Evolutionary conservation across 2,329 filamentous ascomycete genomes (phyloP), one percentile per base, ranked within the genome.

Genomic region (Alternaria sp.): DNA sequence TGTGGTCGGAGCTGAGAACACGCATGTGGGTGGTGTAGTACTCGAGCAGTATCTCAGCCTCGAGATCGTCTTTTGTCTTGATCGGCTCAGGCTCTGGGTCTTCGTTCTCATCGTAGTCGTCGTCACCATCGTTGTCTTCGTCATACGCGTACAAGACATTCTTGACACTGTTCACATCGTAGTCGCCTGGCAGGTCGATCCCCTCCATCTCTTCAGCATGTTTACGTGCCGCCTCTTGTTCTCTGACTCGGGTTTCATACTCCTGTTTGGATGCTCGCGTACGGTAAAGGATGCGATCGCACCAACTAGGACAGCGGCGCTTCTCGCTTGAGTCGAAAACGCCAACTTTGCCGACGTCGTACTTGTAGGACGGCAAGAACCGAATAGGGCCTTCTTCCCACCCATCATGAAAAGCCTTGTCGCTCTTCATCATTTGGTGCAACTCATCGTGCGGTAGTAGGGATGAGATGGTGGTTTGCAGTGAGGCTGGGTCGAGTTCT

Each of bases 261-360:
- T 84, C 85, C 25, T 90, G 81, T 66, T 87, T 90, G 73, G 96
- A 90, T 50, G 84, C 87, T 44, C 90, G 88, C 3, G 93, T 96
- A 8, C 95, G 87, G 78, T 90, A 99, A 1, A 99, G 81, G 49
- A 99, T 94, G 15, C 96, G 91, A 81, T 99, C 96, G 78, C 96
- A 99, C 95, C 96, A 99, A 76, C 94, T 97, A 3, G 96, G 96
- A 3, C 92, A 91, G 57, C 96, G 88, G 67, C 90, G 90, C 82
- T 99, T 99, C 77, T 98, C 96, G 69, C 94, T 97, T 0, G 94
- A 93, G 81, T 99, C 96, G 77, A 97, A 99, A 28, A 94, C 87
- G 2, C 92, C 92, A 30, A 97, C 88, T 28, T 92, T 97, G n/a
- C 96, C 96, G 26, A 97, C 86, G 74, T 99, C 96, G 71, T 99